A percentile compares a stretch with the other conserved stretches of the same genome.
phyloP scores from a whole-genome alignment of 495 filamentous ascomycete species.

The Wilcoxina mikolae region DNA sequence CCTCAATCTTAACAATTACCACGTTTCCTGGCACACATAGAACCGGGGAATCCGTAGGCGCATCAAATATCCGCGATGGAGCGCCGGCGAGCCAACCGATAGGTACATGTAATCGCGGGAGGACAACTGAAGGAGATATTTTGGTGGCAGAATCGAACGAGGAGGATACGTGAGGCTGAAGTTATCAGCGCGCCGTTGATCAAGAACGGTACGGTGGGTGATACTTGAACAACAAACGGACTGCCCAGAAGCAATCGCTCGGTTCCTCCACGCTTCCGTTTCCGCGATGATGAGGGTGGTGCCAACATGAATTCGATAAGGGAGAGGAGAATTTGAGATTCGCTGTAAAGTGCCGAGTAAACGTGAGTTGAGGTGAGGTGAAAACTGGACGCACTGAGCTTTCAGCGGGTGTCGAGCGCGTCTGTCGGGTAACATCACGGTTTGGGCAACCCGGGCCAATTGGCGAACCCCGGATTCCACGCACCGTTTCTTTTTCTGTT shows the following conservation, averaged over 20 bases:
- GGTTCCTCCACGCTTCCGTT: background rate
- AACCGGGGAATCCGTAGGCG: constrained; percentile 8
- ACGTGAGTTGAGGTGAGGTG: too few species aligned
- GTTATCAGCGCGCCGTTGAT: background rate
- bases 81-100: constrained; percentile 25
- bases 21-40: constrained; percentile 19
- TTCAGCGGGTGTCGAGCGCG: too few species aligned
- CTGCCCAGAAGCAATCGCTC: background rate
- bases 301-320: background rate
- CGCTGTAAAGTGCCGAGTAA: too few species aligned
- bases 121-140: constrained; percentile 23
- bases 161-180: constrained; percentile 20
- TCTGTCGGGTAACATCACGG: too few species aligned
- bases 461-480: too few species aligned
- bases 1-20: constrained; percentile 23
- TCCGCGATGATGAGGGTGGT: constrained; percentile 3
- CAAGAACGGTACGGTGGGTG: too few species aligned
- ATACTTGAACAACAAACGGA: constrained; percentile 4
- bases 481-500: too few species aligned
- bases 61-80: constrained; percentile 24
- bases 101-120: constrained; percentile 23
- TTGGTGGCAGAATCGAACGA: constrained; percentile 22
- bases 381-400: too few species aligned
- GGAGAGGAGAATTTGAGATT: too few species aligned
- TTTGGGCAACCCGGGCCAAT: too few species aligned